Percentiles rank a stretch among this genome's conserved stretches.
Evolutionary conservation across 208 protist genomes (phyloP).

Genomic region (Wallacemonas sp.): DNA sequence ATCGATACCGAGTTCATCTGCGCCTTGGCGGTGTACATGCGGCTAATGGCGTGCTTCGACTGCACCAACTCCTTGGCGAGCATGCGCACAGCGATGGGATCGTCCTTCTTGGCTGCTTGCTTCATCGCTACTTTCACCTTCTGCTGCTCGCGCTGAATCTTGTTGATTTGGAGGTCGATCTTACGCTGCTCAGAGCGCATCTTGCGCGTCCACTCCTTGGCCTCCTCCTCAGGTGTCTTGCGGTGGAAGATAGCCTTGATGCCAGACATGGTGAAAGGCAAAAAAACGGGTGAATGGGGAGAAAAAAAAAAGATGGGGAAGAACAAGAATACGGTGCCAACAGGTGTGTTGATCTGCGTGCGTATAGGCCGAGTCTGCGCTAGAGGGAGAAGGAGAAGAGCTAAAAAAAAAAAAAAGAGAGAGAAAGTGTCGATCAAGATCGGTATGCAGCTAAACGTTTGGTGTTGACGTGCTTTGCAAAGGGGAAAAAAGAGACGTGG

Average conservation of each 20-base stretch:
- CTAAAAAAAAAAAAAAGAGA: constrained; percentile 16
- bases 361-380: too few species aligned
- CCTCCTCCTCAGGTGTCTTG: constrained; percentile 73
- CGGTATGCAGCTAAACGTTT: too few species aligned
- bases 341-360: neutral
- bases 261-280: constrained; percentile 30
- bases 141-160: constrained; percentile 84
- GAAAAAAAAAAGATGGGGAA: neutral
- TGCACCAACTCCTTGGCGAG: constrained; percentile 84
- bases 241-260: constrained; percentile 65
- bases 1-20: constrained; percentile 92
- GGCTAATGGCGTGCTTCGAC: constrained; percentile 73
- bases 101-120: constrained; percentile 77
- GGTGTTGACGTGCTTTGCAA: neutral
- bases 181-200: constrained; percentile 83
- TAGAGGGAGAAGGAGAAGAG: neutral
- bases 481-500: constrained; percentile 20
- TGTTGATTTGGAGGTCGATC: constrained; percentile 77
- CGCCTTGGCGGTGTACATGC: constrained; percentile 87
- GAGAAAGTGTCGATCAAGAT: constrained; percentile 8
- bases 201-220: constrained; percentile 70
- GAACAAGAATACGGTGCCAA: neutral
- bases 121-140: constrained; percentile 85
- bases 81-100: constrained; percentile 74
- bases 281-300: constrained; percentile 2